Conservation (phyloP, 1,284 basidiomycete genomes). For the Sanghuangporus sanghuang region DNA sequence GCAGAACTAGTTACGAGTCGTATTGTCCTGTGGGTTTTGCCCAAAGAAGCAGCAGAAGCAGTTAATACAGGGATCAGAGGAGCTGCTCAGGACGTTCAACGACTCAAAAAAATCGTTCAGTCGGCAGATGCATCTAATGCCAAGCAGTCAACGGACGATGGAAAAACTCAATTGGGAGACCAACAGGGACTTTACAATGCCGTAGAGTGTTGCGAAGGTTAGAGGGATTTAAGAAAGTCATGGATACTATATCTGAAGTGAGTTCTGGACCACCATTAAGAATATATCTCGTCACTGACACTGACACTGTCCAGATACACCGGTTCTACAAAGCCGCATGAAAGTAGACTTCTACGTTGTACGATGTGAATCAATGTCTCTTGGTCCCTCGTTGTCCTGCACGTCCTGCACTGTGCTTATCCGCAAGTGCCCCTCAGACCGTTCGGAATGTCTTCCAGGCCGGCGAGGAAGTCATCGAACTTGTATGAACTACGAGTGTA, state of each 20-base stretch:
- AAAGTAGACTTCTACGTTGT: not conserved
- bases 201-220: not conserved
- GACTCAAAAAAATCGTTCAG: not conserved
- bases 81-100: not conserved
- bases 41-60: not conserved
- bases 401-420: not conserved
- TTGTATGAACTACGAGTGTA: not conserved
- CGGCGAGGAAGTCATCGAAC: not conserved
- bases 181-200: not conserved
- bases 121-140: not conserved
- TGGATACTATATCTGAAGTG: conserved; percentile 2
- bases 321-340: not conserved
- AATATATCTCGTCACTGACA: not conserved
- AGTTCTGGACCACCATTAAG: not conserved
- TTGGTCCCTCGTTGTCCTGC: not conserved
- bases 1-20: not conserved
- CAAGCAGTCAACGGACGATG: not conserved
- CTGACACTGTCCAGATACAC: not conserved
- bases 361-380: not conserved
- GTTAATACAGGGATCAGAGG: not conserved
- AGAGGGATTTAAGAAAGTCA: not conserved
- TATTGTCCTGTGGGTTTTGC: not conserved
- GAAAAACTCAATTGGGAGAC: not conserved
- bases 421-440: not conserved
- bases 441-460: not conserved